Evolutionary conservation across 1,284 basidiomycete genomes (phyloP), one percentile per base, ranked within the genome.

Genomic region (Cryptococcus sp.): DNA sequence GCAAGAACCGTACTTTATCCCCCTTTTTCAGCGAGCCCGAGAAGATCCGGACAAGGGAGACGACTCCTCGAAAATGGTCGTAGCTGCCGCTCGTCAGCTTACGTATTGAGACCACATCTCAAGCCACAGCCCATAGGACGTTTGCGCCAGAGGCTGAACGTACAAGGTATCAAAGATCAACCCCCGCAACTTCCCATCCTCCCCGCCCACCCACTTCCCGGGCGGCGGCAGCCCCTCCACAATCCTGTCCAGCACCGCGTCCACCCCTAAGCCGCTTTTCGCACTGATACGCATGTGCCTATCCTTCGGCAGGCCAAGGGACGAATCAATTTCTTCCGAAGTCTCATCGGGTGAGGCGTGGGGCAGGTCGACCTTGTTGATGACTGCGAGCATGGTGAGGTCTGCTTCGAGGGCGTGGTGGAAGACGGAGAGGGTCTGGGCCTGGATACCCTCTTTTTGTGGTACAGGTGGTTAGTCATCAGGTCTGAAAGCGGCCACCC

Each of bases 291-390:
- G 82, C 50, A 93, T 78, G 57, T 92, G 84, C 50, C 88, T 84
- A 15, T 80, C 79, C 0, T 85, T 85, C 60, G 88, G 80, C 45
- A 91, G 84, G 37, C 87, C 90, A 57, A 96, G 88, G 1, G 89
- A 88, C 13, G 86, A 80, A 56, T 87, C 81, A 65, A 97, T 87
- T 68, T 96, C 90, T 40, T 82, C 81, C 9, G 86, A 84, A 37
- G 94, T 87, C 60, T 85, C 81, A 56, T 87, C 85, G 0, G 91
- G 89, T 53, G 89, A 85, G 18, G 93, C 87, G 44, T 89, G 87
- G 21, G 89, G 88, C 46, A 96, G 81, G 76, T 96, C 92, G 70
- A 95, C 90, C 83, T 98, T 98, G 80, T 98, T 98, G 50, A 98
- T 80, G 18, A 97, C 88, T 2, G 95, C 92, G 42, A 98, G 88